Percentiles rank a stretch among this genome's conserved stretches.
phyloP scores from a whole-genome alignment of 192 early-diverging fungal species.

The Coemansia sp. region DNA sequence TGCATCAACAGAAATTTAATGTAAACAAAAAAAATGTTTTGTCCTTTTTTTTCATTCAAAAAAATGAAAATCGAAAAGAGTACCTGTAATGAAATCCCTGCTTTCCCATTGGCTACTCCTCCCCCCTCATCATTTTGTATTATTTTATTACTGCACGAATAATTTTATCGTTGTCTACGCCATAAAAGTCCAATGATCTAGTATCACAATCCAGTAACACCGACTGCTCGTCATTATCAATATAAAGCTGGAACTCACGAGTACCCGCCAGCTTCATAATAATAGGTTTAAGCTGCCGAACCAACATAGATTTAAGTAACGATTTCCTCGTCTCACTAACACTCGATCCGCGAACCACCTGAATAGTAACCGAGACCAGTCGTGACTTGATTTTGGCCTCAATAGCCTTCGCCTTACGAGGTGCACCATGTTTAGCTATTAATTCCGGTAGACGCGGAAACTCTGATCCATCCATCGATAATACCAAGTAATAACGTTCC shows the following conservation, averaged over 20 bases:
- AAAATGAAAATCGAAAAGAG: neutral
- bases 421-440: neutral
- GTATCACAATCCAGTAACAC: slow-evolving; percentile 25
- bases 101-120: slow-evolving; percentile 5
- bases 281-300: slow-evolving; percentile 38
- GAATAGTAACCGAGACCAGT: neutral
- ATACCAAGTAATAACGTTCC: slow-evolving; percentile 45
- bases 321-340: neutral
- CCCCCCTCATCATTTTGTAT: neutral
- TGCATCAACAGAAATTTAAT: neutral
- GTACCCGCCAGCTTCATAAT: slow-evolving; percentile 26
- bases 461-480: neutral
- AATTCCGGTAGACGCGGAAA: neutral
- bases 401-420: neutral
- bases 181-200: slow-evolving; percentile 38
- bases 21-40: neutral
- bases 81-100: slow-evolving; percentile 5
- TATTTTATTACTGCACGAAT: slow-evolving; percentile 18
- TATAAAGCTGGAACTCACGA: slow-evolving; percentile 11
- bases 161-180: slow-evolving; percentile 20
- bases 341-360: neutral
- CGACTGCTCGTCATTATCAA: slow-evolving; percentile 17
- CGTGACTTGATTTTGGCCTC: neutral
- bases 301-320: slow-evolving; percentile 27
- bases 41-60: neutral